Percentiles rank a stretch among this genome's conserved stretches.
Conservation (phyloP, 768 basidiomycete genomes). For the Rhizopogon vesiculosus region DNA sequence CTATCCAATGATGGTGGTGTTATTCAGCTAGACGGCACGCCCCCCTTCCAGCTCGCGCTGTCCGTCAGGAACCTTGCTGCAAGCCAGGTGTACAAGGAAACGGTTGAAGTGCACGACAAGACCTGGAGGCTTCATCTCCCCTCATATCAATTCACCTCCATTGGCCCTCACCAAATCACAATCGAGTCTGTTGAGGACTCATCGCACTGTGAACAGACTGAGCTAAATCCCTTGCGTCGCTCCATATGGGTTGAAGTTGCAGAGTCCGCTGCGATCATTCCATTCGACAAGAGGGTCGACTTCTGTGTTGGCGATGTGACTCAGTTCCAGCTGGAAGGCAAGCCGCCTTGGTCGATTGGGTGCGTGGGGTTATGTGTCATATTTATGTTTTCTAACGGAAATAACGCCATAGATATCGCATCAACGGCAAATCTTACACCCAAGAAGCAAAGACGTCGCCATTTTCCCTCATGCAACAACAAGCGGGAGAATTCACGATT, state of each 20-base stretch:
- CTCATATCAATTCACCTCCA: constrained; percentile 66
- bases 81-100: constrained; percentile 56
- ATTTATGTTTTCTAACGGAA: constrained; percentile 4
- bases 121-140: constrained; percentile 74
- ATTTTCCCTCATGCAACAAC: constrained; percentile 81
- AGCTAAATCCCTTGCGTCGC: constrained; percentile 53
- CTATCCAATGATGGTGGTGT: constrained; percentile 49
- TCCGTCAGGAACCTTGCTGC: constrained; percentile 74
- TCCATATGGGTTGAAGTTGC: constrained; percentile 90
- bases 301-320: constrained; percentile 88
- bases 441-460: constrained; percentile 77
- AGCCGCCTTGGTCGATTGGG: constrained; percentile 89
- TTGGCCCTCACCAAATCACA: constrained; percentile 76
- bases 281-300: constrained; percentile 73
- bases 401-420: constrained; percentile 55
- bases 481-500: constrained; percentile 80
- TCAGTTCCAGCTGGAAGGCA: constrained; percentile 92
- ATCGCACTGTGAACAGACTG: constrained; percentile 74
- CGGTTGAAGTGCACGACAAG: constrained; percentile 42
- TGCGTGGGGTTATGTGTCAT: constrained; percentile 29
- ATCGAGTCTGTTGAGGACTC: constrained; percentile 79
- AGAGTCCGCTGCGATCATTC: constrained; percentile 89
- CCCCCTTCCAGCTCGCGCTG: constrained; percentile 79
- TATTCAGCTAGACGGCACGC: constrained; percentile 72
- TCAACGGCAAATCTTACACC: constrained; percentile 68